Conservation (phyloP, 73 alveolate genomes). For the Tetrahymena malaccensis region DNA sequence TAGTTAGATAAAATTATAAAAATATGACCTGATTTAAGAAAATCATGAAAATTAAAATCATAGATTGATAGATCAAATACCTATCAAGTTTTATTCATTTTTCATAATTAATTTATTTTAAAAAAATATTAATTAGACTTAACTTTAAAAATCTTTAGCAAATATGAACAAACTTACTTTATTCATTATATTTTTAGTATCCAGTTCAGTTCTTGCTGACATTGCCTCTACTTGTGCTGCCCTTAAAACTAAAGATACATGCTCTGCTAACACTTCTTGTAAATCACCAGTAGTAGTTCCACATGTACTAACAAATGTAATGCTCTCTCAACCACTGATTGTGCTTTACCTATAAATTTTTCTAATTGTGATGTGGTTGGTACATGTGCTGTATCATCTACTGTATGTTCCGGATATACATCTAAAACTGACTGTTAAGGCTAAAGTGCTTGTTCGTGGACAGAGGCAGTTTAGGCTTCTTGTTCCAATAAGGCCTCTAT, state of each 20-base stretch:
- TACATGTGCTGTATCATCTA: background rate
- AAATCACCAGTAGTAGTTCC: background rate
- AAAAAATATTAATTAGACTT: too few relatives aligned
- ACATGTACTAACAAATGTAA: background rate
- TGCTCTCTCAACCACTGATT: background rate
- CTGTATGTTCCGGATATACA: background rate
- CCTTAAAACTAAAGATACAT: background rate
- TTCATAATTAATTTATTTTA: too few relatives aligned
- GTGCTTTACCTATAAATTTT: background rate
- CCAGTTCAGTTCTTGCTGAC: background rate
- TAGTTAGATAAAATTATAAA: too few relatives aligned
- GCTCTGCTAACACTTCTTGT: background rate
- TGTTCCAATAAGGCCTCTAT: background rate
- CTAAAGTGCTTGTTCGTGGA: background rate
- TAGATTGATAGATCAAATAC: background rate
- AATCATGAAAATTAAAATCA: too few relatives aligned
- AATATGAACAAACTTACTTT: background rate
- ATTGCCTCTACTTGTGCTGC: background rate
- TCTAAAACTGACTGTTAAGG: background rate
- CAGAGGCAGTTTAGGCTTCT: background rate
- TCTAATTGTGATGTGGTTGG: background rate
- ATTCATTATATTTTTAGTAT: background rate
- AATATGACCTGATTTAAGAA: too few relatives aligned
- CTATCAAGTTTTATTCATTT: background rate
- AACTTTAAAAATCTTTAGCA: background rate